These are phyloP conservation scores for Globisporangium viniferum DNA, from an alignment of 352 stramenopile genomes.

Conservation along the genomic window DNA sequence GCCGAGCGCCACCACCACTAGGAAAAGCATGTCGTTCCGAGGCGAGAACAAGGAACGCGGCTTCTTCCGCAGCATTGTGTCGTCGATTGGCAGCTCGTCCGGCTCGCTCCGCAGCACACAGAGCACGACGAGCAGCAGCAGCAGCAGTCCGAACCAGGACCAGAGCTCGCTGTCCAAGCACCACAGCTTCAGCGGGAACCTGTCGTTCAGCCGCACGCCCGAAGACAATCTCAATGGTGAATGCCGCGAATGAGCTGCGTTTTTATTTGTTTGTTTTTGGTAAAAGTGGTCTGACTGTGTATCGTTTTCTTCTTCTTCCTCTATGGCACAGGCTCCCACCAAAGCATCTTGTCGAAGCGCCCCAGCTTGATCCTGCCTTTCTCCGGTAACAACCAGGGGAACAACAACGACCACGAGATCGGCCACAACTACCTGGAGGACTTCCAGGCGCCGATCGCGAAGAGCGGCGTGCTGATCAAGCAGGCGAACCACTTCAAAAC, in stretches of 20 bases:
- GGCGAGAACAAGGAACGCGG: constrained; percentile 34
- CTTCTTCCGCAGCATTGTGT: constrained; percentile 65
- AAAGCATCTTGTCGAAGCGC: constrained; percentile 64
- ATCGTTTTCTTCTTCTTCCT: not conserved
- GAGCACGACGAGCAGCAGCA: constrained; percentile 31
- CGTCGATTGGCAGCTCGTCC: constrained; percentile 52
- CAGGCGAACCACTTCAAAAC: constrained; percentile 88
- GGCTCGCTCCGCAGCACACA: constrained; percentile 22
- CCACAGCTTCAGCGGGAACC: constrained; percentile 70
- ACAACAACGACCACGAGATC: constrained; percentile 18
- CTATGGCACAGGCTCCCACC: constrained; percentile 18
- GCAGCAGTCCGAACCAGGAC: constrained; percentile 24
- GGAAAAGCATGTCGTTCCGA: constrained; percentile 28
- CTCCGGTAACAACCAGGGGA: constrained; percentile 17
- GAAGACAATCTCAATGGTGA: constrained; percentile 32
- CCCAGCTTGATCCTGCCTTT: constrained; percentile 80
- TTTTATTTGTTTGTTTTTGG: not conserved
- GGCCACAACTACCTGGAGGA: constrained; percentile 62
- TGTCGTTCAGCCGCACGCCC: constrained; percentile 54
- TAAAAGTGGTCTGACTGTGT: not conserved
- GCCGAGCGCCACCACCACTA: not conserved
- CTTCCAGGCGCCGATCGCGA: constrained; percentile 80
- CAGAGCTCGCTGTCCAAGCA: constrained; percentile 42
- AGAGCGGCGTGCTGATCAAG: constrained; percentile 84
- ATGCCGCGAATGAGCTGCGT: constrained; percentile 1